Evolutionary conservation across 257 asterid genomes (phyloP).

Genomic region (Nicotiana paniculata): DNA sequence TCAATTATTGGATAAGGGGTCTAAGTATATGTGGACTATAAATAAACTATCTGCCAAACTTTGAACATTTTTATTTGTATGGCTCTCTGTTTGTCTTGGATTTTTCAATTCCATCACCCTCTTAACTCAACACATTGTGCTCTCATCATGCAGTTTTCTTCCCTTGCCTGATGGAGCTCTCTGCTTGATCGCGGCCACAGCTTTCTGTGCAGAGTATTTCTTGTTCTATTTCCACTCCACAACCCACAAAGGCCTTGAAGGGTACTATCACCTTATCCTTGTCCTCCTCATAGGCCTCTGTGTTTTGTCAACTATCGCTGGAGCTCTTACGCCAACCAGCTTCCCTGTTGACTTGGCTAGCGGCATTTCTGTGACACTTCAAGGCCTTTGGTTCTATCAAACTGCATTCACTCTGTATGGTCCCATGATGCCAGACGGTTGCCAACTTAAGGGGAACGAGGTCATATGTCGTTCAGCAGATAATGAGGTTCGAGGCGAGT

Average conservation of each 20-base stretch:
- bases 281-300: slow-evolving; percentile 84
- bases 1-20: too few relatives aligned
- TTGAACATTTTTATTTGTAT: background rate
- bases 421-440: slow-evolving; percentile 88
- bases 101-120: background rate
- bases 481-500: slow-evolving; percentile 53
- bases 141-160: slow-evolving; percentile 46
- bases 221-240: slow-evolving; percentile 92
- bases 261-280: slow-evolving; percentile 84
- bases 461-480: slow-evolving; percentile 50
- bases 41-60: background rate
- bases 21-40: background rate
- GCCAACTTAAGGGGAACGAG: slow-evolving; percentile 45
- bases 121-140: background rate
- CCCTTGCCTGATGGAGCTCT: slow-evolving; percentile 78
- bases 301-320: slow-evolving; percentile 49
- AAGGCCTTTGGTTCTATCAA: slow-evolving; percentile 99
- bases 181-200: slow-evolving; percentile 64
- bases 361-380: slow-evolving; percentile 73
- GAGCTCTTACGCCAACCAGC: slow-evolving; percentile 80
- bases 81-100: background rate
- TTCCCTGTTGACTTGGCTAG: slow-evolving; percentile 67
- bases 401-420: slow-evolving; percentile 95
- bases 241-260: slow-evolving; percentile 91
- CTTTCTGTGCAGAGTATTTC: slow-evolving; percentile 83